Evolutionary conservation across 2,329 filamentous ascomycete genomes (phyloP).

Genomic region (Pseudogymnoascus sp.): DNA sequence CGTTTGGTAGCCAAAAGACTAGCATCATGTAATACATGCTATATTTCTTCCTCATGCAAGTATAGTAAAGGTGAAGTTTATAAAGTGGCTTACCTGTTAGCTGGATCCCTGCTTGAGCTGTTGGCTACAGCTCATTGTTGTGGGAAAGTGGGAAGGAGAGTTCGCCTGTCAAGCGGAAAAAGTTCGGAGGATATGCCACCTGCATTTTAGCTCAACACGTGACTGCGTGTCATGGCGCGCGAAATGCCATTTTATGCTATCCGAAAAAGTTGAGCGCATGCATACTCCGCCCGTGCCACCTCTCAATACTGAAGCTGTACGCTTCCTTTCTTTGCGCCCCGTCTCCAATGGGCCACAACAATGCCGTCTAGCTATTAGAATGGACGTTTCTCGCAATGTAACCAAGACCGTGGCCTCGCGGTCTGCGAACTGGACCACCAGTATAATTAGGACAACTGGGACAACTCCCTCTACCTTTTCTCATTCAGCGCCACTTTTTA

Average conservation of each 20-base stretch:
- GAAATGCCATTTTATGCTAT: not conserved
- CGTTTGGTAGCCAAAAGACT: constrained; percentile 42
- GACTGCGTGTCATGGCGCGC: constrained; percentile 1
- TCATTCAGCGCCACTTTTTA: not conserved
- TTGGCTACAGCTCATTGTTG: constrained; percentile 6
- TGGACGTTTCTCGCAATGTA: constrained; percentile 9
- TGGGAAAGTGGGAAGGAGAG: constrained; percentile 1
- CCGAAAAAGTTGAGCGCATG: constrained; percentile 4
- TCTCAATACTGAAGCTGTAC: not conserved
- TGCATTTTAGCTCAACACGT: constrained; percentile 1
- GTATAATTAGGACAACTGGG: not conserved
- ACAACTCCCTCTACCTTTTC: not conserved
- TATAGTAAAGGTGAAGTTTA: not conserved
- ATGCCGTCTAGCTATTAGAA: constrained; percentile 5
- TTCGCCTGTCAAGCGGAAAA: constrained; percentile 1
- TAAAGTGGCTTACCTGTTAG: constrained; percentile 4
- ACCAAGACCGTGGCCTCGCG: constrained; percentile 5
- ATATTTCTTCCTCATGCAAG: constrained; percentile 31
- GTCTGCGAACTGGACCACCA: constrained; percentile 3
- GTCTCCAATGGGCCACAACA: constrained; percentile 3
- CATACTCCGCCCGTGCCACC: not conserved
- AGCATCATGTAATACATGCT: constrained; percentile 37
- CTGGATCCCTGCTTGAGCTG: not conserved
- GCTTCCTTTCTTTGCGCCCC: not conserved
- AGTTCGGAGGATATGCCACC: not conserved